Evolutionary conservation across 208 protist species (phyloP), one percentile per base, ranked within the genome.

Genomic region (Lotmaria passim): DNA sequence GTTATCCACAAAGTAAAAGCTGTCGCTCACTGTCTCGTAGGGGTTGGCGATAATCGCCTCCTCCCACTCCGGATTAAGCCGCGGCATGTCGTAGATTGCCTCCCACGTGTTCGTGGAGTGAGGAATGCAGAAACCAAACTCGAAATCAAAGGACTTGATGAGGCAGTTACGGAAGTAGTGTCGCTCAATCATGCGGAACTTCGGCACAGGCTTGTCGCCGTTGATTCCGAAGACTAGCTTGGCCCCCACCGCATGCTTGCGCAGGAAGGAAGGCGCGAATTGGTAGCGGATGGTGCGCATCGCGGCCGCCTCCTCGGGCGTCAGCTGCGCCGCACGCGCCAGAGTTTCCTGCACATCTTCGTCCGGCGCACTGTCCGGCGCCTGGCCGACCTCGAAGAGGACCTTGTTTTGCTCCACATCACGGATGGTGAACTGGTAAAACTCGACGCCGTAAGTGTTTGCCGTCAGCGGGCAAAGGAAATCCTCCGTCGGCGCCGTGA

Each of bases 121-220:
- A 0, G 97, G 97, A 70, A 99, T 99, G 81, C 94, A 98, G 62
- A 99, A 99, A 33, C 93, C 94, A 74, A 99, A 98, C 46, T 78
- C 73, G 63, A 99, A 99, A 79, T 99, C 97, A 76, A 98, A 99
- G 14, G 75, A 86, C 74, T 98, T 98, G 57, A 99, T 80, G 7
- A 99, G 77, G 68, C 72, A 85, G 69, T 97, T 89, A 15, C 93
- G 82, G 76, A 98, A 98, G 81, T 98, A 98, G 79, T 98, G 95
- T 15, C 97, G 93, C 83, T 99, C 97, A 65, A 99, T 98, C 96
- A 99, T 98, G 65, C 97, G 87, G 68, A 99, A 98, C 69, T 86
- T 94, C 43, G 76, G 81, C 4, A 98, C 88, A 5, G 93, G 85
- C 44, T 83, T 73, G 71, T 97, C 78, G 1, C 86, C 80, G 50